These are phyloP conservation scores for Cupressus sempervirens DNA, from an alignment of 75 land plant genomes.

Conservation along the genomic window DNA sequence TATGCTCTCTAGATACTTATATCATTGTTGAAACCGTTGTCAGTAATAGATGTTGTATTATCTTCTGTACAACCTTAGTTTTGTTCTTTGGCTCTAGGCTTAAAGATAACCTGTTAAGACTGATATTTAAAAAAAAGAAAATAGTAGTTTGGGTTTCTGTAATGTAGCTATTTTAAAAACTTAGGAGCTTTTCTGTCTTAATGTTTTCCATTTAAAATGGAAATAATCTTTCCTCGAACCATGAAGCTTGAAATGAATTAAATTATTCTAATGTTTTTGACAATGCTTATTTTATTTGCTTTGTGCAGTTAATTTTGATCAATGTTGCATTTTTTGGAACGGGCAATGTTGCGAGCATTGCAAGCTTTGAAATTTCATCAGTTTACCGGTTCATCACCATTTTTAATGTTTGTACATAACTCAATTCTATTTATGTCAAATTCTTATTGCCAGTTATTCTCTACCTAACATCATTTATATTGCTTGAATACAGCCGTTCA, in stretches of 20 bases:
- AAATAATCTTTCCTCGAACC: background rate
- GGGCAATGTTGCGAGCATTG: conserved; percentile 93
- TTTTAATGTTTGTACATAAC: conserved; percentile 56
- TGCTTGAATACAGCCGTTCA: conserved; percentile 69
- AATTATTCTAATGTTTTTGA: conserved; percentile 9
- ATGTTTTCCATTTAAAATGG: background rate
- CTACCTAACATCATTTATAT: conserved; percentile 6
- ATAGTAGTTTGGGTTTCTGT: background rate
- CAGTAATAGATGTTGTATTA: background rate
- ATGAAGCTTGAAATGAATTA: background rate
- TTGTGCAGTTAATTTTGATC: conserved; percentile 75
- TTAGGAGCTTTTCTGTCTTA: background rate
- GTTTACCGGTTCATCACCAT: conserved; percentile 93
- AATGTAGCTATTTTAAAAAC: background rate
- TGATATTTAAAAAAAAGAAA: background rate
- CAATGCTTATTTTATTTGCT: conserved; percentile 3
- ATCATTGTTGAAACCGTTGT: background rate
- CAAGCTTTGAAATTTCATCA: conserved; percentile 96
- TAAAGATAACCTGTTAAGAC: background rate
- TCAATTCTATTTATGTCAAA: background rate
- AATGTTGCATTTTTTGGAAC: conserved; percentile 97
- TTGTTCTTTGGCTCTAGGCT: background rate
- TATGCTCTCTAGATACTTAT: background rate
- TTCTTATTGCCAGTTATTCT: conserved; percentile 4
- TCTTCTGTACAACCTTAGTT: background rate